Evolutionary conservation across 176 grass and related monocot species (phyloP), one percentile per base, ranked within the genome.

Genomic region (Bolboschoenus planiculmis): DNA sequence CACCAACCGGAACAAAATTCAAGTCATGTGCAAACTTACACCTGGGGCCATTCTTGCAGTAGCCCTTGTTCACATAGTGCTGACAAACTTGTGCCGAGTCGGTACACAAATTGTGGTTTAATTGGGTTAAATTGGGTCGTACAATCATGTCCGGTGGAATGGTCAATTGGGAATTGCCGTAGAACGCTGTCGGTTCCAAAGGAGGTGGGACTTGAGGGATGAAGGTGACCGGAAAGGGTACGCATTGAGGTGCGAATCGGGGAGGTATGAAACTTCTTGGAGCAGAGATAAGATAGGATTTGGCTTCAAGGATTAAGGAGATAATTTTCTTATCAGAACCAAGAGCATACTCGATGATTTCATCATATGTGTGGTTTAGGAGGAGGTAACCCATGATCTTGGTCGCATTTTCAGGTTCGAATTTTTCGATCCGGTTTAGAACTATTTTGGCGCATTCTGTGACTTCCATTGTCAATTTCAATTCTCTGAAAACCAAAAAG

Each of bases 1-100:
- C 50, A 44, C 26, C 21, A 80, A 84, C 55, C 5, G 27, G 37
- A 48, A 2, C 62, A 16, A 78, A 37, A 65, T 83, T 85, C 82
- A 42, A 24, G 53, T 67, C 85, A 5, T 93, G 94, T 72, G 78
- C 84, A 39, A 83, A 91, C 15, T 4, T 10, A 81, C 94, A 97
- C 0, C 70, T 81, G 7, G 14, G 65, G n/a, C 89, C 91, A 14
- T 88, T 81, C 78, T 66, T 91, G 79, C 94, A 97, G 78, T 64
- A 37, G 4, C 89, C 89, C 43, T 53, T 85, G 51, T 9, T 73
- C 56, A 77, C 56, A 82, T 81, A 78, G 42, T 73, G 93, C 26
- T 83, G 29, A 29, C 91, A 91, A 34, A 71, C 53, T 36, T 66
- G 79, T 24, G 66, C 58, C 7, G 40, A 71, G 1, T 34, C 34